phyloP scores from a whole-genome alignment of 179 eudicot genomes.

The Silene coronaria region DNA sequence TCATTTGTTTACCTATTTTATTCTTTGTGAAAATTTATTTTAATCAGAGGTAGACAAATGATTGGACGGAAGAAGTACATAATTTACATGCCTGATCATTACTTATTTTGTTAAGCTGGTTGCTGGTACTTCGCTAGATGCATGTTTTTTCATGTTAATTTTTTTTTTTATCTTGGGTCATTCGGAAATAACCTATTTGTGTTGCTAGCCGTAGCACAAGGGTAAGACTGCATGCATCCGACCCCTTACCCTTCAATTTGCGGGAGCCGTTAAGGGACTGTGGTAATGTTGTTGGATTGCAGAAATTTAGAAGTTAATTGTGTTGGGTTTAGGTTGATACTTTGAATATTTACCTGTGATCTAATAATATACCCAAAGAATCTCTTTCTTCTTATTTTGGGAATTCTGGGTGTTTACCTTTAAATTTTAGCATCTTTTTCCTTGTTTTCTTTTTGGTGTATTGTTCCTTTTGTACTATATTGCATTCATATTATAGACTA shows the following conservation, averaged over 20 bases:
- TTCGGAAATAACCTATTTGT: too few species aligned
- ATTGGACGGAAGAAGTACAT: not conserved
- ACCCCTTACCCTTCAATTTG: too few species aligned
- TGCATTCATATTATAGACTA: not conserved
- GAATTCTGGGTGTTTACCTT: conserved; percentile 21
- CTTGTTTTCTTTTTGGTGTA: conserved; percentile 2
- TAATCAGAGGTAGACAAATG: too few species aligned
- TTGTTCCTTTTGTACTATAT: conserved; percentile 22
- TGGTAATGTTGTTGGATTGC: not conserved
- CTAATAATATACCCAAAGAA: conserved; percentile 19
- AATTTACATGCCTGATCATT: not conserved
- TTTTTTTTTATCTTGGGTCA: conserved; percentile 2
- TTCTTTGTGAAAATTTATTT: too few species aligned
- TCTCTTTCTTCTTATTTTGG: conserved; percentile 23
- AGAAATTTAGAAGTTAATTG: conserved; percentile 6
- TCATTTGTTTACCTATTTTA: too few species aligned
- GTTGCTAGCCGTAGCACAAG: too few species aligned
- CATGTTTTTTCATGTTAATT: not conserved
- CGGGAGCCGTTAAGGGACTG: too few species aligned
- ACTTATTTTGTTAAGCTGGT: not conserved
- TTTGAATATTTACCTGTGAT: conserved; percentile 13
- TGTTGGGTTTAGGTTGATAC: conserved; percentile 12
- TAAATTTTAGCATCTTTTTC: not conserved
- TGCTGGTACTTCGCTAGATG: not conserved
- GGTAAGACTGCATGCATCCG: too few species aligned